A percentile compares a stretch with the other conserved stretches of the same genome.
phyloP scores from a whole-genome alignment of 2,329 filamentous ascomycete genomes.

The Aspergillus candidus region DNA sequence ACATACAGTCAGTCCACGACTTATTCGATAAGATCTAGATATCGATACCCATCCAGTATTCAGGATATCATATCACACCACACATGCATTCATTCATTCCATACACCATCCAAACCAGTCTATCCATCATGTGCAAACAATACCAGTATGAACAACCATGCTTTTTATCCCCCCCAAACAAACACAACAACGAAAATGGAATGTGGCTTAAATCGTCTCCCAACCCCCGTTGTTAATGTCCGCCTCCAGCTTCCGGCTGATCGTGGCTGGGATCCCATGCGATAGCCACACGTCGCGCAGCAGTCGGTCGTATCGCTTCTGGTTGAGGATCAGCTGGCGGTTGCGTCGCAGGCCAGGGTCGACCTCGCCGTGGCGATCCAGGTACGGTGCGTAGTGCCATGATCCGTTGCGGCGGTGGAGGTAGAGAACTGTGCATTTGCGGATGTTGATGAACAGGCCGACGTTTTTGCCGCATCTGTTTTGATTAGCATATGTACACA shows the following conservation, averaged over 20 bases:
- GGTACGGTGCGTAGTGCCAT: conserved; percentile 82
- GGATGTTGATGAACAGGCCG: conserved; percentile 93
- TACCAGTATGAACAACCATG: too few relatives aligned
- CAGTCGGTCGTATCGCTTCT: conserved; percentile 86
- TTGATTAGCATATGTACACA: conserved; percentile 8
- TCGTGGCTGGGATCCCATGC: conserved; percentile 80
- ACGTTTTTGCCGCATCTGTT: conserved; percentile 77
- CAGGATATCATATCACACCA: too few relatives aligned
- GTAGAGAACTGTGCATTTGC: conserved; percentile 89
- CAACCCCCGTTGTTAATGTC: conserved; percentile 97
- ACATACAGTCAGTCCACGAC: too few relatives aligned
- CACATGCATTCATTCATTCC: too few relatives aligned
- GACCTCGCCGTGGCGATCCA: conserved; percentile 92
- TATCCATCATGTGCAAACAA: too few relatives aligned
- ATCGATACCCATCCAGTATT: too few relatives aligned
- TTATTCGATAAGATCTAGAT: too few relatives aligned
- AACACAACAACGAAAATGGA: not conserved
- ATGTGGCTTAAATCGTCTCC: conserved; percentile 59
- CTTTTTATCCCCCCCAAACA: not conserved
- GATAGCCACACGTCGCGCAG: conserved; percentile 79
- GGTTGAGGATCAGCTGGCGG: conserved; percentile 85
- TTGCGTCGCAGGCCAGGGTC: conserved; percentile 84
- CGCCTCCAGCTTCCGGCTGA: conserved; percentile 82
- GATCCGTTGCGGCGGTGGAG: conserved; percentile 75
- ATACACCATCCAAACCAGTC: too few relatives aligned